phyloP scores from a whole-genome alignment of 352 stramenopile species.

The Globisporangium nagaii region DNA sequence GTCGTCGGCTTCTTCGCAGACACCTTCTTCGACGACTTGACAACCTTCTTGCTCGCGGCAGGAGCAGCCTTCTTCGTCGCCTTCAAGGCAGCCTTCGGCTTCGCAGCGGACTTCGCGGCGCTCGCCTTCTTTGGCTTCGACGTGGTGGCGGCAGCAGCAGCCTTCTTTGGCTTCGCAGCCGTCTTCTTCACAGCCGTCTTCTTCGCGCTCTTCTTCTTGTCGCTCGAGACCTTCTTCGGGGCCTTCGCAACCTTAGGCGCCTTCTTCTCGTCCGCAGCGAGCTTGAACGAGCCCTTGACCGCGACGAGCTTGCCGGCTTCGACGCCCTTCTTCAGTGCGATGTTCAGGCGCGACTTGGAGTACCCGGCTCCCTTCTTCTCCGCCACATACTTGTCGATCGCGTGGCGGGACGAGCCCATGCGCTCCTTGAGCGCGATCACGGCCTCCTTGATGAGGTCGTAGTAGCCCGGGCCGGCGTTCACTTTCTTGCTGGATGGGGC shows the following conservation, averaged over 20 bases:
- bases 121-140: constrained; percentile 30
- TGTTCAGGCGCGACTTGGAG: constrained; percentile 79
- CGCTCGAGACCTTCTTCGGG: constrained; percentile 12
- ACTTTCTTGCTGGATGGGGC: constrained; percentile 51
- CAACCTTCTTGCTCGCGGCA: constrained; percentile 4
- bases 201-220: constrained; percentile 54
- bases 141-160: constrained; percentile 12
- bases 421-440: constrained; percentile 90
- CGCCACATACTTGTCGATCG: constrained; percentile 94
- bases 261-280: constrained; percentile 91
- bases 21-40: constrained; percentile 19
- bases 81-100: constrained; percentile 12
- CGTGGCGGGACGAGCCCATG: constrained; percentile 86
- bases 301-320: constrained; percentile 86
- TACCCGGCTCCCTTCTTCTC: constrained; percentile 79
- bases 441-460: constrained; percentile 91
- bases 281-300: constrained; percentile 94
- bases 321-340: constrained; percentile 89
- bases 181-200: constrained; percentile 61
- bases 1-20: constrained; percentile 24
- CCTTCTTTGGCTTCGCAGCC: constrained; percentile 42
- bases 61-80: constrained; percentile 26
- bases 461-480: constrained; percentile 71
- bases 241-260: constrained; percentile 19
- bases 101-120: constrained; percentile 13